These are phyloP conservation scores for Trichoderma sp. DNA, from an alignment of 2,329 filamentous ascomycete genomes.

Conservation along the genomic window DNA sequence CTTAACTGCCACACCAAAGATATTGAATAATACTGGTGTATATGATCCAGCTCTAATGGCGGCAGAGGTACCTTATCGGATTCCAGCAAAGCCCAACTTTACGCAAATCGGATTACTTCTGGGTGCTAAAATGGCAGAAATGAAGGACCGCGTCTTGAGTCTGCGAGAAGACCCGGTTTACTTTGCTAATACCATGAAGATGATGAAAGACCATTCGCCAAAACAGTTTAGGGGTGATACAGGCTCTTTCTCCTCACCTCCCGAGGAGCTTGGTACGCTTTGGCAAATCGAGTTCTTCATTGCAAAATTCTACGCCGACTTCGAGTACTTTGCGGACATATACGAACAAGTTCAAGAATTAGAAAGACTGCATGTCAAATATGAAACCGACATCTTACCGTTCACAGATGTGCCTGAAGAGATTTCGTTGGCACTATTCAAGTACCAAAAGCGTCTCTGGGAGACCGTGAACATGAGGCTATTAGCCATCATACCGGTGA, in stretches of 20 bases:
- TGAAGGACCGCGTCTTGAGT: constrained; percentile 53
- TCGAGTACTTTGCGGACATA: constrained; percentile 41
- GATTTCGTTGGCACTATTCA: constrained; percentile 38
- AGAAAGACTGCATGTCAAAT: constrained; percentile 31
- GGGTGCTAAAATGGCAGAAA: constrained; percentile 37
- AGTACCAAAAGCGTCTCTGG: constrained; percentile 35
- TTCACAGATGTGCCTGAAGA: constrained; percentile 30
- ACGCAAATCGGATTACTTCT: constrained; percentile 43
- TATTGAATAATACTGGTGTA: constrained; percentile 29
- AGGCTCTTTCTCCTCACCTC: neutral
- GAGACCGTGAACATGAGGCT: constrained; percentile 27
- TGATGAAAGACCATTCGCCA: constrained; percentile 45
- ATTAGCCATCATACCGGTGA: constrained; percentile 35
- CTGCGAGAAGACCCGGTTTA: constrained; percentile 59
- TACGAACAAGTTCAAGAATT: constrained; percentile 30
- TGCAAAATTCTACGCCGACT: constrained; percentile 30
- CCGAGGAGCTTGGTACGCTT: constrained; percentile 25
- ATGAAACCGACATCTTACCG: constrained; percentile 31
- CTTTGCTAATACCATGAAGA: constrained; percentile 44
- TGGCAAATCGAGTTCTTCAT: constrained; percentile 32
- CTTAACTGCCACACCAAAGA: constrained; percentile 38
- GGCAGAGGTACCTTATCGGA: constrained; percentile 51
- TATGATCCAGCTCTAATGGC: constrained; percentile 42
- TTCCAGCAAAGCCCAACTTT: constrained; percentile 47
- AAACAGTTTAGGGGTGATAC: neutral